Evolutionary conservation across 768 basidiomycete genomes (phyloP).

Genomic region (Lactarius hatsudake): DNA sequence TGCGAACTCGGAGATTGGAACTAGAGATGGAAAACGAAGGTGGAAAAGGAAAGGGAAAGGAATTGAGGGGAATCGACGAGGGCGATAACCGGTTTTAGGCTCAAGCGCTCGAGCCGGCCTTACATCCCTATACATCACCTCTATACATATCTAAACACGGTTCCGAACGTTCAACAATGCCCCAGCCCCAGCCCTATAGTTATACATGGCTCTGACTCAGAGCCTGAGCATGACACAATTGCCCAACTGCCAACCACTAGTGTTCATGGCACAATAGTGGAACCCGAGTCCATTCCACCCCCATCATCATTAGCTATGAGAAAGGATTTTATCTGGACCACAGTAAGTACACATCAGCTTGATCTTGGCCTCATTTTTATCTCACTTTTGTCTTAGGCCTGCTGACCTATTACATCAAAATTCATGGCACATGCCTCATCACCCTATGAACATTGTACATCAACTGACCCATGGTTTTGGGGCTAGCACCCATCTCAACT

Average conservation of each 20-base stretch:
- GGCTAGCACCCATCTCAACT: constrained; percentile 4
- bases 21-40: too few relatives aligned
- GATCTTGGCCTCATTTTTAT: neutral
- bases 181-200: too few relatives aligned
- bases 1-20: too few relatives aligned
- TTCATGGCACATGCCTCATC: neutral
- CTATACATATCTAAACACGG: too few relatives aligned
- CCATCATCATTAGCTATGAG: neutral
- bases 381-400: neutral
- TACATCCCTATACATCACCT: too few relatives aligned
- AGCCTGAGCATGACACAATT: too few relatives aligned
- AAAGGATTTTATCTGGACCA: constrained; percentile 17
- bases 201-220: too few relatives aligned
- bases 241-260: neutral
- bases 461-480: neutral
- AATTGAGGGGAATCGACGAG: too few relatives aligned
- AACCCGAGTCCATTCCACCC: neutral
- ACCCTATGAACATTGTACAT: neutral
- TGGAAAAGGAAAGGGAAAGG: too few relatives aligned
- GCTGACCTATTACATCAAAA: neutral
- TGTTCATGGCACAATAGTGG: constrained; percentile 12
- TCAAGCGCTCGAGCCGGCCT: too few relatives aligned
- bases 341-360: neutral
- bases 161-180: too few relatives aligned
- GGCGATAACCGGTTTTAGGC: too few relatives aligned